Percentiles rank a stretch among this genome's conserved stretches.
Conservation (phyloP, 179 eudicot genomes). For the Spinacia oleracea region DNA sequence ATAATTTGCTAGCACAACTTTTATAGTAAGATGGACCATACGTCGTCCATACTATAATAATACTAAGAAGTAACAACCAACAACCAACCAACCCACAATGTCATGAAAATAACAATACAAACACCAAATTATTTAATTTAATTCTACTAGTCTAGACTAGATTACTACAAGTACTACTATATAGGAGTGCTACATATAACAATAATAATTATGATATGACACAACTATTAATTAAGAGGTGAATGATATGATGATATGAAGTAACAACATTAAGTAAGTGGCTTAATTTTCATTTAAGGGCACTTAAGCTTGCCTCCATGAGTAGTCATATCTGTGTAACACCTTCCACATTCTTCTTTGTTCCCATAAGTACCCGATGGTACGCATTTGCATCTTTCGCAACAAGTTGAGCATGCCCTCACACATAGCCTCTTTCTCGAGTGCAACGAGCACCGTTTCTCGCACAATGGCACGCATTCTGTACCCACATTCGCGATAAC, state of each 20-base stretch:
- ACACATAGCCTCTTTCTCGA: slow-evolving; percentile 50
- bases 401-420: slow-evolving; percentile 70
- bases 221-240: not conserved
- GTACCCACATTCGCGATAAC: slow-evolving; percentile 14
- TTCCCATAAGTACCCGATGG: slow-evolving; percentile 80
- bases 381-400: slow-evolving; percentile 72
- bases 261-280: not conserved
- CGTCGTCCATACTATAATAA: not conserved
- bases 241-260: too few species aligned
- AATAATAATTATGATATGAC: not conserved
- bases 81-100: not conserved
- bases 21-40: not conserved
- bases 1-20: not conserved
- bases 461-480: slow-evolving; percentile 59
- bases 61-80: not conserved
- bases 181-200: not conserved
- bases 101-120: not conserved
- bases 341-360: slow-evolving; percentile 52
- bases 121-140: slow-evolving; percentile 2
- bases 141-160: too few species aligned
- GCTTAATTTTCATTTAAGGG: slow-evolving; percentile 42
- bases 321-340: slow-evolving; percentile 67
- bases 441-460: slow-evolving; percentile 54
- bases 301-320: slow-evolving; percentile 51
- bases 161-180: not conserved